A percentile compares a stretch with the other conserved stretches of the same genome.
These are phyloP conservation scores for Mycena indigotica DNA, from an alignment of 768 basidiomycete genomes.

Conservation along the genomic window DNA sequence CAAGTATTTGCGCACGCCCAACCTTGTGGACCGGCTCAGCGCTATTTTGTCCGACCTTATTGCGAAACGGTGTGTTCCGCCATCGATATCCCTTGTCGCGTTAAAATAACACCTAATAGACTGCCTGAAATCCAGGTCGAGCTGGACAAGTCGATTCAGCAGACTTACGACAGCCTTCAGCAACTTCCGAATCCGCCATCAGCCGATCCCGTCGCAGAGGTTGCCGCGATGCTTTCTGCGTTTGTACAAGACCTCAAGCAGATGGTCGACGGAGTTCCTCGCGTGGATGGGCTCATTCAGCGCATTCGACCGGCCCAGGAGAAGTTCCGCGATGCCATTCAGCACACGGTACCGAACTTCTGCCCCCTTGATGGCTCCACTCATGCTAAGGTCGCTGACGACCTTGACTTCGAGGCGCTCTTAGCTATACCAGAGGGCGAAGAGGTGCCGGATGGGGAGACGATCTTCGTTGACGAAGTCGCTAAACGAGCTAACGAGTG, in stretches of 20 bases:
- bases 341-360: slow-evolving; percentile 58
- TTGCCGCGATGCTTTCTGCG: slow-evolving; percentile 45
- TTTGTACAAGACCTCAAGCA: slow-evolving; percentile 49
- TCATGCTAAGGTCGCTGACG: background rate
- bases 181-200: slow-evolving; percentile 54
- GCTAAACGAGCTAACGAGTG: slow-evolving; percentile 23
- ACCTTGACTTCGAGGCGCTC: no score
- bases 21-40: slow-evolving; percentile 60
- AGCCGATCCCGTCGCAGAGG: slow-evolving; percentile 53
- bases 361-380: slow-evolving; percentile 41
- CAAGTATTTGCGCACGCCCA: slow-evolving; percentile 54
- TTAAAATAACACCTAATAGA: slow-evolving; percentile 43
- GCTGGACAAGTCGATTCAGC: slow-evolving; percentile 44
- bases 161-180: slow-evolving; percentile 34
- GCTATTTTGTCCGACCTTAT: slow-evolving; percentile 63
- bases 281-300: slow-evolving; percentile 56
- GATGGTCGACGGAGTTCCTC: slow-evolving; percentile 55
- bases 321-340: slow-evolving; percentile 49
- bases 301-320: slow-evolving; percentile 50
- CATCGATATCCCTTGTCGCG: background rate
- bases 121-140: slow-evolving; percentile 65
- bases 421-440: slow-evolving; percentile 19
- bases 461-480: slow-evolving; percentile 31
- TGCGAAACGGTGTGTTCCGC: slow-evolving; percentile 48
- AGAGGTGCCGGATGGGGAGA: slow-evolving; percentile 18